phyloP scores from a whole-genome alignment of 176 grass and related monocot species.

The Phyllostachys edulis region DNA sequence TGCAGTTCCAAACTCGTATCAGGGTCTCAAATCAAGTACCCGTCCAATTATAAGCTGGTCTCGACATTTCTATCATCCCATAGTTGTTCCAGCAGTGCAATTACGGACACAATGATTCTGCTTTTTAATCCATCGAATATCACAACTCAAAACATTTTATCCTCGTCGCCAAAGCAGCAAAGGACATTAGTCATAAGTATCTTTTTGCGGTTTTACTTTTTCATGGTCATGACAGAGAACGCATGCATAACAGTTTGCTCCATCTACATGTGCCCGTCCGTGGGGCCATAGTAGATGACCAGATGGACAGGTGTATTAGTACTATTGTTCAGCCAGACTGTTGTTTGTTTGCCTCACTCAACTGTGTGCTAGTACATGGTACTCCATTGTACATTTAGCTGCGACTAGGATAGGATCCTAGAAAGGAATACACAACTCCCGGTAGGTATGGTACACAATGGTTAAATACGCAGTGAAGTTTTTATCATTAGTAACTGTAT shows the following conservation, averaged over 20 bases:
- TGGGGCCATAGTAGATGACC: neutral
- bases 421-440: neutral
- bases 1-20: neutral
- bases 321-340: neutral
- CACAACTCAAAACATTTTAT: neutral
- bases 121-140: neutral
- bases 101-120: neutral
- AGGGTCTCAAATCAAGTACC: neutral
- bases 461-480: neutral
- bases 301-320: neutral
- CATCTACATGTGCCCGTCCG: neutral
- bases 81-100: neutral
- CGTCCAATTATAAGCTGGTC: neutral
- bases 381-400: neutral
- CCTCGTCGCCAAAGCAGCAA: neutral
- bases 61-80: too few species aligned
- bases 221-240: neutral
- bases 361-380: neutral
- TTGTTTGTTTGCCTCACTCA: neutral
- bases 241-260: conserved; percentile 5
- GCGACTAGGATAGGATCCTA: neutral
- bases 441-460: neutral
- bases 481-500: neutral
- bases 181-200: neutral
- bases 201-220: neutral